Evolutionary conservation across 495 filamentous ascomycete genomes (phyloP).

Genomic region (Hyaloscypha hepaticicola): DNA sequence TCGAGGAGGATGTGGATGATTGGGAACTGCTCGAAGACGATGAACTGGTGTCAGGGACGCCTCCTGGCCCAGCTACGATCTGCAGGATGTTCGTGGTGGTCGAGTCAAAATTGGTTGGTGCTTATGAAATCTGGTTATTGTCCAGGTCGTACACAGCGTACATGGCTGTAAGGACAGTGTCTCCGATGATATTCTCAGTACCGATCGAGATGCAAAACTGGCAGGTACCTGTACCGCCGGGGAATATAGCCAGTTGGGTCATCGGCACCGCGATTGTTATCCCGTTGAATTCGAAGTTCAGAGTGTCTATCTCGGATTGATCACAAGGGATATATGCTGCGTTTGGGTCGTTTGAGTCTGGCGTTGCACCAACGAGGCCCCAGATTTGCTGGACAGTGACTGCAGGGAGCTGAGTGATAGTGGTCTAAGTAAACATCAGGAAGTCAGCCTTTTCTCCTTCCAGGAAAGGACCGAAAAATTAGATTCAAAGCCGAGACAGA

Average conservation of each 20-base stretch:
- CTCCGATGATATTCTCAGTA: conserved; percentile 61
- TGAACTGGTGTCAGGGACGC: neutral
- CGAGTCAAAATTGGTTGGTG: conserved; percentile 77
- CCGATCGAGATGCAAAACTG: conserved; percentile 44
- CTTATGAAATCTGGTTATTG: conserved; percentile 82
- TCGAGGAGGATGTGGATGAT: neutral
- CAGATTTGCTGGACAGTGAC: too few relatives aligned
- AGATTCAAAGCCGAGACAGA: too few relatives aligned
- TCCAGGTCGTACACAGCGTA: conserved; percentile 93
- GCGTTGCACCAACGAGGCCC: too few relatives aligned
- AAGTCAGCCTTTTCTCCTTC: too few relatives aligned
- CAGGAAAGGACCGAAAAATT: too few relatives aligned
- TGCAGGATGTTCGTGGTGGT: conserved; percentile 62
- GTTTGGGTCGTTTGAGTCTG: too few relatives aligned
- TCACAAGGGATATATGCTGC: neutral
- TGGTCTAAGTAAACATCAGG: too few relatives aligned
- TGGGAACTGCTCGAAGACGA: neutral
- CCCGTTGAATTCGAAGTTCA: conserved; percentile 59
- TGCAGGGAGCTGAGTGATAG: too few relatives aligned
- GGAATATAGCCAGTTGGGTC: conserved; percentile 68
- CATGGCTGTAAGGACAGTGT: conserved; percentile 85
- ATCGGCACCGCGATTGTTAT: conserved; percentile 67
- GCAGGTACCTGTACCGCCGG: conserved; percentile 58
- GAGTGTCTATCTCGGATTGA: neutral
- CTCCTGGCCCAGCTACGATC: conserved; percentile 57